Evolutionary conservation across 106 monocot species (phyloP).

Genomic region (Narthecium ossifragum): DNA sequence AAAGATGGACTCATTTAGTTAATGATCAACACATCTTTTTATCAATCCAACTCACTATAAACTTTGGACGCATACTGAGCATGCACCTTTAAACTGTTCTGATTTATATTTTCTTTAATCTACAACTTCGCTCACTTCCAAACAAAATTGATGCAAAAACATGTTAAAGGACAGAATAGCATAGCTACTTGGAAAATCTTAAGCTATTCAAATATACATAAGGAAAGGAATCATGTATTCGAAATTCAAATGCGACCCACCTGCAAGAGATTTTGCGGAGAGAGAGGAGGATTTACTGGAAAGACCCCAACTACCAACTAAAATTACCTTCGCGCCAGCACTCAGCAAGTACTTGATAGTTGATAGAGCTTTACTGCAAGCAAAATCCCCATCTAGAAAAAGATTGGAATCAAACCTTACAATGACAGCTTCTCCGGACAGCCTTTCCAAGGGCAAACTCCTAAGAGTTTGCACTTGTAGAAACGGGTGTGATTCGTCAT

Average conservation of each 20-base stretch:
- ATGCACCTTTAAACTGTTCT: background rate
- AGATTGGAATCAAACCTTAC: conserved; percentile 64
- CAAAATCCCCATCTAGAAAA: conserved; percentile 20
- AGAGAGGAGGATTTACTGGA: conserved; percentile 15
- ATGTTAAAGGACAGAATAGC: background rate
- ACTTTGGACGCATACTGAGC: background rate
- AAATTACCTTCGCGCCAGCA: conserved; percentile 63
- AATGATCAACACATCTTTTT: background rate
- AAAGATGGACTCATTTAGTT: conserved; percentile 1
- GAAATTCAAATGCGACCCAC: conserved; percentile 28
- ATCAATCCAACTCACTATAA: background rate
- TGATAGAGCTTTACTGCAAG: conserved; percentile 33
- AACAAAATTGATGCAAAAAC: background rate
- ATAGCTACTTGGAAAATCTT: background rate
- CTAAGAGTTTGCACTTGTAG: conserved; percentile 72
- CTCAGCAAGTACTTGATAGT: conserved; percentile 72
- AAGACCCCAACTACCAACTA: conserved; percentile 57
- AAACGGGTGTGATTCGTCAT: conserved; percentile 21
- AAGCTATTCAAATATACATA: background rate
- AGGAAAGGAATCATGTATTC: background rate
- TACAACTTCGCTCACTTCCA: background rate
- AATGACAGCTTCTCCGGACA: conserved; percentile 57
- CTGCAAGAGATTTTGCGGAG: conserved; percentile 50
- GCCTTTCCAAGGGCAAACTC: conserved; percentile 63
- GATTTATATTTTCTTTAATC: background rate